A percentile compares a stretch with the other conserved stretches of the same genome.
These are phyloP conservation scores for Diplodia sapinea DNA, from an alignment of 2,329 filamentous ascomycete genomes.

Conservation along the genomic window DNA sequence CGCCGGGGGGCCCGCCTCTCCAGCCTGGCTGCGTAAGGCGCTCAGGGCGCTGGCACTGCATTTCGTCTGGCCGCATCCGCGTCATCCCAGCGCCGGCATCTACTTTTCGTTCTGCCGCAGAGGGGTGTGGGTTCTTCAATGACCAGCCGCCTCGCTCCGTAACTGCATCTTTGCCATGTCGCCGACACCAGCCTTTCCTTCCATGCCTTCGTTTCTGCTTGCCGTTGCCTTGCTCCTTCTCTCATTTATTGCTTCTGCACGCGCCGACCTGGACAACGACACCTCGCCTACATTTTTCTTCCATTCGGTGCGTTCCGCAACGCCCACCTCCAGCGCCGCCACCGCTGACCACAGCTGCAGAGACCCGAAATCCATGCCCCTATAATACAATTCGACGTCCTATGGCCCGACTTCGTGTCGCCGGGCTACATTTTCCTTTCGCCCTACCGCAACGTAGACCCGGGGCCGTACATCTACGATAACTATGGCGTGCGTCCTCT, in stretches of 20 bases:
- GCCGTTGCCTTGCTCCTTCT: conserved; percentile 14
- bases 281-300: conserved; percentile 32
- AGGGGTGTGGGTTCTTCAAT: conserved; percentile 18
- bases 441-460: conserved; percentile 56
- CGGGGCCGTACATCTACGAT: conserved; percentile 60
- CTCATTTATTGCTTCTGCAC: conserved; percentile 11
- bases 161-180: conserved; percentile 20
- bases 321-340: neutral
- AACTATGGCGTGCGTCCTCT: conserved; percentile 51
- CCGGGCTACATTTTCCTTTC: conserved; percentile 59
- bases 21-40: conserved; percentile 22
- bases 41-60: conserved; percentile 10
- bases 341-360: conserved; percentile 34
- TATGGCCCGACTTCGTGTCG: conserved; percentile 33
- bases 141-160: conserved; percentile 2
- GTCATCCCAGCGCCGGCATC: conserved; percentile 7
- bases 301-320: conserved; percentile 24
- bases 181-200: conserved; percentile 15
- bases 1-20: conserved; percentile 17
- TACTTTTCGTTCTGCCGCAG: neutral
- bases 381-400: conserved; percentile 38
- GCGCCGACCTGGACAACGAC: conserved; percentile 32
- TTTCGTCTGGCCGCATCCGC: conserved; percentile 22
- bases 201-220: conserved; percentile 17
- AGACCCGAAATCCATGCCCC: conserved; percentile 49